Evolutionary conservation across 2,329 filamentous ascomycete species (phyloP), one percentile per base, ranked within the genome.

Genomic region (Colletotrichum spaethianum): DNA sequence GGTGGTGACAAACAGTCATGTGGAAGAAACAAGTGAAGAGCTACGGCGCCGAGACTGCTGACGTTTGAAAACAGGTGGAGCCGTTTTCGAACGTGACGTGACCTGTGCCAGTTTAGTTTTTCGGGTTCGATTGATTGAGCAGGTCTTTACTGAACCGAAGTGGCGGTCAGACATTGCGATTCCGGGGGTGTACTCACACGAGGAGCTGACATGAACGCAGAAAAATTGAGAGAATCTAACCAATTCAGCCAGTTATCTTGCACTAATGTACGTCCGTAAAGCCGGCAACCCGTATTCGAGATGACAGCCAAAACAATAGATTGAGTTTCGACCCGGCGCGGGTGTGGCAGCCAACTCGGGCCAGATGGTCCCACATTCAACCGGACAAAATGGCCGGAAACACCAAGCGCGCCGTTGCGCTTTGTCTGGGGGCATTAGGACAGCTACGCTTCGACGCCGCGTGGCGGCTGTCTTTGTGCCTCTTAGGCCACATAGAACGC

Each of bases 201-300:
- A 52, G 40, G 31, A 40, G 57, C 42, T 44, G n/a, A 26, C 57
- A 59, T 33, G 36, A 26, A 38, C 28, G 23, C 42, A 52, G 50
- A 63, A 16, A 62, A 70, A n/a, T n/a, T 57, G 31, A 53, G 64
- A 68, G 50, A 68, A 20, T n/a, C n/a, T n/a, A n/a, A n/a, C n/a
- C n/a, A 68, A 36, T 48, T 44, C 20, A 26, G 46, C 16, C 12
- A n/a, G 40, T 28, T n/a, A 40, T n/a, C 44, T 50, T 50, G n/a
- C n/a, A 31, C 33, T 56, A n/a, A 7, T 44, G 56, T 67, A 62
- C 68, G 63, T 50, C 40, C 63, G 50, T 59, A 62, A 52, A 11
- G 14, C 1, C 20, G 38, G 36, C 33, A n/a, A 18, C 16, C 18
- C 52, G 2, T 28, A 33, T 44, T 31, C 55, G 31, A 56, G 28